Conservation (phyloP, 129 eudicot genomes). For the carrot (Daucus carota) region DH1_v3.0 NC_030383.2:54320501-54321000, state of each 20-base stretch:
- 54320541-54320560: too few species aligned
- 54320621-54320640: background rate
- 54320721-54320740: too few species aligned
- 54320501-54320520: background rate
- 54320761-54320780: background rate
- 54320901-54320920: conserved; percentile 98
- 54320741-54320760: too few species aligned
- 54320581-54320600: background rate
- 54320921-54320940: conserved; percentile 89
- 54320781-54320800: background rate
- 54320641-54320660: background rate
- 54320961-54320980: too few species aligned
- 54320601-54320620: background rate
- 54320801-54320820: background rate
- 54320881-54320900: background rate
- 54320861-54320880: background rate
- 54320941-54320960: conserved; percentile 77
- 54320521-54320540: background rate
- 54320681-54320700: background rate
- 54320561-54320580: too few species aligned
- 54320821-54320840: background rate
- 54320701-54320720: background rate
- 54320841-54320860: background rate
- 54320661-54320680: background rate
- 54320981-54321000: too few species aligned